Evolutionary conservation across 1,284 basidiomycete genomes (phyloP).

Genomic region (Garcileccinum viscosum): DNA sequence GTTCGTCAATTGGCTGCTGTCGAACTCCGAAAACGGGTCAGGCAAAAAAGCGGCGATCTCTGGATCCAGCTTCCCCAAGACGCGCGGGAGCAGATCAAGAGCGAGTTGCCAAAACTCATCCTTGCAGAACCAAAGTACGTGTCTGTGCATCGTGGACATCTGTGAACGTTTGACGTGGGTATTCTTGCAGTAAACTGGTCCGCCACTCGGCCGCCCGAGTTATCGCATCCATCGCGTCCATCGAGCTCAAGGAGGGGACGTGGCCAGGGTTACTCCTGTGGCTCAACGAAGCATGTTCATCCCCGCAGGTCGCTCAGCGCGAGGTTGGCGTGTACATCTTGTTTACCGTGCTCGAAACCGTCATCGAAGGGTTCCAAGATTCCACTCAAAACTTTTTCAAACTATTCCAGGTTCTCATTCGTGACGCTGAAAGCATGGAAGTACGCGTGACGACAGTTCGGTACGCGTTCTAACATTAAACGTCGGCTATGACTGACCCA

Average conservation of each 20-base stretch:
- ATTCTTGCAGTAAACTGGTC: slow-evolving; percentile 72
- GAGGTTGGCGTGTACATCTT: slow-evolving; percentile 91
- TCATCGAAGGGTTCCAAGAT: slow-evolving; percentile 86
- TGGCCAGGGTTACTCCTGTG: slow-evolving; percentile 93
- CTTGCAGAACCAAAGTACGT: slow-evolving; percentile 81
- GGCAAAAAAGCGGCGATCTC: slow-evolving; percentile 79
- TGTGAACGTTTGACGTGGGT: slow-evolving; percentile 11
- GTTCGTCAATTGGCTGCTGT: slow-evolving; percentile 98
- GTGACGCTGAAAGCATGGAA: slow-evolving; percentile 88
- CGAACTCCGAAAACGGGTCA: slow-evolving; percentile 93
- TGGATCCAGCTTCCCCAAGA: slow-evolving; percentile 81
- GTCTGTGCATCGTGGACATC: not conserved
- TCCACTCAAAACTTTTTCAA: slow-evolving; percentile 83
- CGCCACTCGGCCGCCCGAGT: slow-evolving; percentile 92
- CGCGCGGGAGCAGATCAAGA: slow-evolving; percentile 87
- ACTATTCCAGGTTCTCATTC: slow-evolving; percentile 81
- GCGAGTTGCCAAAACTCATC: slow-evolving; percentile 81
- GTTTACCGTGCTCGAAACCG: slow-evolving; percentile 90
- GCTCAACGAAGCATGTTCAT: slow-evolving; percentile 82
- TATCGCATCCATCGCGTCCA: slow-evolving; percentile 90
- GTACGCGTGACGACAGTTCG: slow-evolving; percentile 91
- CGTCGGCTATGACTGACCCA: slow-evolving; percentile 11
- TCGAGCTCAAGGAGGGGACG: slow-evolving; percentile 83
- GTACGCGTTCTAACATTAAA: slow-evolving; percentile 43
- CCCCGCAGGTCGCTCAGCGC: slow-evolving; percentile 76